Conservation (phyloP, 2,329 filamentous ascomycete species). For the Thermomyces lanuginosus region DNA sequence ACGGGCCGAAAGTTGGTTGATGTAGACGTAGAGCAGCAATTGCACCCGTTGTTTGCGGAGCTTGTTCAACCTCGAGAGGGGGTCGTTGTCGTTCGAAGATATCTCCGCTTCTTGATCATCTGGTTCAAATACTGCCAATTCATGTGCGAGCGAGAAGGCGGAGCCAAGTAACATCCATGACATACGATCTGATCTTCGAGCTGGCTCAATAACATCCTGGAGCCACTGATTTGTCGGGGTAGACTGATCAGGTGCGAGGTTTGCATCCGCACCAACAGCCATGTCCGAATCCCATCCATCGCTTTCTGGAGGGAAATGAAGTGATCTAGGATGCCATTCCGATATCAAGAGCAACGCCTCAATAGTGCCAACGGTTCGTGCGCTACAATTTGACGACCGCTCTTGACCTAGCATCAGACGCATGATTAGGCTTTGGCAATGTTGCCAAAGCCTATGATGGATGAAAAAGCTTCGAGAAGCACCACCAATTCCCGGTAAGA, state of each 20-base stretch:
- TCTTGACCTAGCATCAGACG: conserved; percentile 37
- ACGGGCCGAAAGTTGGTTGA: conserved; percentile 32
- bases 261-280: conserved; percentile 17
- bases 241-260: conserved; percentile 17
- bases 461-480: conserved; percentile 33
- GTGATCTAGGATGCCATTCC: conserved; percentile 38
- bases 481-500: conserved; percentile 22
- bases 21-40: conserved; percentile 25
- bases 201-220: conserved; percentile 37
- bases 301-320: conserved; percentile 36
- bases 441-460: conserved; percentile 36
- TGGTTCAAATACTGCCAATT: conserved; percentile 32
- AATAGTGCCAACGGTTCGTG: conserved; percentile 33
- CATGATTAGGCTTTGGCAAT: conserved; percentile 36
- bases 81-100: conserved; percentile 5
- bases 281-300: conserved; percentile 40
- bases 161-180: conserved; percentile 42
- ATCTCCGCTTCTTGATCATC: conserved; percentile 11
- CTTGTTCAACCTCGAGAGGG: conserved; percentile 8
- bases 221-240: conserved; percentile 28
- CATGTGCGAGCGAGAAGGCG: conserved; percentile 35
- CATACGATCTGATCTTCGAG: conserved; percentile 38
- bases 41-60: conserved; percentile 16
- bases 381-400: conserved; percentile 33
- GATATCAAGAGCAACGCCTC: conserved; percentile 36